A percentile compares a stretch with the other conserved stretches of the same genome.
Conservation (phyloP, 2,329 filamentous ascomycete genomes). For the Blumeriella jaapii region DNA sequence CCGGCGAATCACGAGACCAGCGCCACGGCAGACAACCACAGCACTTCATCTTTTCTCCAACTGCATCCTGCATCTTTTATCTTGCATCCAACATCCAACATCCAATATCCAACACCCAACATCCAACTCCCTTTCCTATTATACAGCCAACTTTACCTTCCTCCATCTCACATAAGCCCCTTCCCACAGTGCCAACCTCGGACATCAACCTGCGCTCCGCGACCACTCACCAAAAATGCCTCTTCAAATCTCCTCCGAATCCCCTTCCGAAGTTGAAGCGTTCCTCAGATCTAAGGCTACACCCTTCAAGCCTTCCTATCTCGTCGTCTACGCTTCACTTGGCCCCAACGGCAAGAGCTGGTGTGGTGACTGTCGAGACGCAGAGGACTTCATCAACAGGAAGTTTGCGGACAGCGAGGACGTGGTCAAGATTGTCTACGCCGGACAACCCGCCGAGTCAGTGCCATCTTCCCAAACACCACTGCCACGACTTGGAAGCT, state of each 20-base stretch:
- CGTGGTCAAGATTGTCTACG: conserved; percentile 16
- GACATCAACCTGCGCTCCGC: neutral
- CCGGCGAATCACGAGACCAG: neutral
- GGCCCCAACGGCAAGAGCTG: conserved; percentile 16
- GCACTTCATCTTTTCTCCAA: neutral
- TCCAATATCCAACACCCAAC: neutral
- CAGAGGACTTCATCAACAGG: conserved; percentile 19
- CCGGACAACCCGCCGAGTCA: conserved; percentile 19
- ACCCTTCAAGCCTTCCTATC: conserved; percentile 14
- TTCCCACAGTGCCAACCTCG: neutral
- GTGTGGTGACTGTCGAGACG: conserved; percentile 23
- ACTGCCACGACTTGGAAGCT: too few relatives aligned
- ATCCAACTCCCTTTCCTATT: too few relatives aligned
- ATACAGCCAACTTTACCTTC: too few relatives aligned
- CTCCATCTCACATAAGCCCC: neutral
- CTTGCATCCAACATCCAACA: neutral
- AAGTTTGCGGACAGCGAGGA: conserved; percentile 16
- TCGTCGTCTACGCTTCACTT: conserved; percentile 21
- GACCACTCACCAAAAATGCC: conserved; percentile 11
- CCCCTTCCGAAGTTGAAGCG: conserved; percentile 6
- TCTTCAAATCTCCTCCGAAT: conserved; percentile 8
- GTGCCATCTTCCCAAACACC: conserved; percentile 4
- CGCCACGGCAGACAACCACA: neutral
- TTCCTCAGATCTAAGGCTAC: conserved; percentile 10
- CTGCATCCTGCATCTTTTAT: neutral